phyloP scores from a whole-genome alignment of 1,284 basidiomycete genomes.

The Papiliotrema laurentii region DNA sequence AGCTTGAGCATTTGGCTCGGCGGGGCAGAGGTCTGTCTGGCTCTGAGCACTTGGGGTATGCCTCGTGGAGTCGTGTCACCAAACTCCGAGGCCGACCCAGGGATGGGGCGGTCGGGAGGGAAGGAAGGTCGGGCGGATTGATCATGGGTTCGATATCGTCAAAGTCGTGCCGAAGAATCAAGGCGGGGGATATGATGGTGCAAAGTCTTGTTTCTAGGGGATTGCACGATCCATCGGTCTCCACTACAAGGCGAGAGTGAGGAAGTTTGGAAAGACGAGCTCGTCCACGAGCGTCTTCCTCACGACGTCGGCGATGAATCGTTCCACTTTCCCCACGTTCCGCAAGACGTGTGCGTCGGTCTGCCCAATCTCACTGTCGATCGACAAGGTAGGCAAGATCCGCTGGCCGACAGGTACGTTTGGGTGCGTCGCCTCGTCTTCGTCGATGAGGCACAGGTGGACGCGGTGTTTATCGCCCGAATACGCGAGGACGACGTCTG shows the following conservation, averaged over 20 bases:
- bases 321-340: conserved; percentile 94
- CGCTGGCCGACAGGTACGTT: conserved; percentile 64
- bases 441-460: conserved; percentile 65
- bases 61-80: too few species aligned
- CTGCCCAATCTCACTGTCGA: conserved; percentile 96
- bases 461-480: conserved; percentile 71
- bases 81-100: too few species aligned
- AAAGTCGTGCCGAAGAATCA: too few species aligned
- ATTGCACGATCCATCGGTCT: background rate
- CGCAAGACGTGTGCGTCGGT: conserved; percentile 91
- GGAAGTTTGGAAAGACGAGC: conserved; percentile 89
- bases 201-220: too few species aligned
- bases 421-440: background rate
- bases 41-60: too few species aligned
- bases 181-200: too few species aligned
- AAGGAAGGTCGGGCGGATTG: too few species aligned
- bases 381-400: conserved; percentile 82
- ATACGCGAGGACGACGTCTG: conserved; percentile 85
- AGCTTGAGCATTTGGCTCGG: background rate
- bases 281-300: conserved; percentile 91
- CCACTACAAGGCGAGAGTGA: conserved; percentile 57
- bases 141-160: too few species aligned
- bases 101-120: too few species aligned
- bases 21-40: too few species aligned
- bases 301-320: conserved; percentile 91